Evolutionary conservation across 2,329 filamentous ascomycete species (phyloP).

Genomic region (Diplocarpon rosae): DNA sequence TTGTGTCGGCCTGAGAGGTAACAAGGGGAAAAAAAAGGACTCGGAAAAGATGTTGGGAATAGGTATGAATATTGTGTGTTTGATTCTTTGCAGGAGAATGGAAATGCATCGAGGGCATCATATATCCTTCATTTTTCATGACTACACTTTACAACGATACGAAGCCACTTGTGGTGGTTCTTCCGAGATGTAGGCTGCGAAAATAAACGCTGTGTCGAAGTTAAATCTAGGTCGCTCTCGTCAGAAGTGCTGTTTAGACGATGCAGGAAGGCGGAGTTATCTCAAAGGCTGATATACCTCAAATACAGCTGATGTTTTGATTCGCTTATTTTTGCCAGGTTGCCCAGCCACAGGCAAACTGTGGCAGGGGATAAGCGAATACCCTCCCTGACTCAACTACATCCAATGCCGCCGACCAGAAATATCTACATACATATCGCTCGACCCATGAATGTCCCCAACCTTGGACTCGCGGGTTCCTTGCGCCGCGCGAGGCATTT

Average conservation of each 20-base stretch:
- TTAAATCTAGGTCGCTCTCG: too few species aligned
- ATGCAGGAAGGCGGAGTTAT: not conserved
- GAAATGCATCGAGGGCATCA: not conserved
- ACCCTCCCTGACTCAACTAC: not conserved
- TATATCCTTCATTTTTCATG: slow-evolving; percentile 6
- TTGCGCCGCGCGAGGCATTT: too few species aligned
- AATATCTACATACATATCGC: slow-evolving; percentile 1
- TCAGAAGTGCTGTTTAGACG: too few species aligned
- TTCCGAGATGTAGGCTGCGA: slow-evolving; percentile 1
- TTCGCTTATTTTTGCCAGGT: not conserved
- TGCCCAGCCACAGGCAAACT: not conserved
- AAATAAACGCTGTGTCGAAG: too few species aligned
- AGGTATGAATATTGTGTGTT: slow-evolving; percentile 12
- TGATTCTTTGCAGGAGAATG: slow-evolving; percentile 14
- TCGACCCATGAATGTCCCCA: slow-evolving; percentile 3
- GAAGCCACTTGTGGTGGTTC: not conserved
- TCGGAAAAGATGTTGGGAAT: slow-evolving; percentile 15
- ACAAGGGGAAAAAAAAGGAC: slow-evolving; percentile 8
- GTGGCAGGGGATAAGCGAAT: slow-evolving; percentile 2
- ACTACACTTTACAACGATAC: not conserved
- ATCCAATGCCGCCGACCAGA: not conserved
- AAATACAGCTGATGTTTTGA: not conserved
- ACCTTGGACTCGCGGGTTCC: too few species aligned
- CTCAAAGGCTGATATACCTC: not conserved
- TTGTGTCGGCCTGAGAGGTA: slow-evolving; percentile 1